phyloP scores from a whole-genome alignment of 495 filamentous ascomycete species.

The Penicillium antarcticum region DNA sequence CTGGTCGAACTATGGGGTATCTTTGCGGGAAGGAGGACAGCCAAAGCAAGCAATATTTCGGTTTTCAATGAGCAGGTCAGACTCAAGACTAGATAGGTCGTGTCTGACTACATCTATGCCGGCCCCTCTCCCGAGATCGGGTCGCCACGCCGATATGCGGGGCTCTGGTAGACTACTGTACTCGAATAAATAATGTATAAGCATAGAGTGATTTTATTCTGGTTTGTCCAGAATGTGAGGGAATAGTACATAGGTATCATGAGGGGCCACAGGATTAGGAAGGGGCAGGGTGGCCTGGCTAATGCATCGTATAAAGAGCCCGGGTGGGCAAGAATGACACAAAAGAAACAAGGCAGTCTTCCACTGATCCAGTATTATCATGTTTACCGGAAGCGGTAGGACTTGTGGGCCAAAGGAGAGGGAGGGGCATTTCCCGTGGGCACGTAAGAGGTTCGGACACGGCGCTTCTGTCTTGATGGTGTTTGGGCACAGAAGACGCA shows the following conservation, averaged over 20 bases:
- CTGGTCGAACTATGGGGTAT: background rate
- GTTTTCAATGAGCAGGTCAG: background rate
- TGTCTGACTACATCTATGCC: background rate
- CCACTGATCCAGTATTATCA: conserved; percentile 8
- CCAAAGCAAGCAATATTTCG: too few species aligned
- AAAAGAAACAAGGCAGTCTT: conserved; percentile 24
- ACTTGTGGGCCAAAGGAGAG: conserved; percentile 68
- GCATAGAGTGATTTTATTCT: conserved; percentile 9
- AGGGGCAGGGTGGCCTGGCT: conserved; percentile 18
- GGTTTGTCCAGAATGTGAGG: conserved; percentile 8
- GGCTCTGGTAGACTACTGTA: conserved; percentile 4
- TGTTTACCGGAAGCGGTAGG: conserved; percentile 44
- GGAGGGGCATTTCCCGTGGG: conserved; percentile 40
- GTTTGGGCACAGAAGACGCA: conserved; percentile 79
- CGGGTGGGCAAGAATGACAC: conserved; percentile 13
- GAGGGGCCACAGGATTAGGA: conserved; percentile 16
- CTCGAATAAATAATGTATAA: conserved; percentile 4
- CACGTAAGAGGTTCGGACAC: conserved; percentile 54
- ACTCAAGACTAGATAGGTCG: background rate
- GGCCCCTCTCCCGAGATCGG: conserved; percentile 7
- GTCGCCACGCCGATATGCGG: conserved; percentile 6
- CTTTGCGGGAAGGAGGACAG: too few species aligned
- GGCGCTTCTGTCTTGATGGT: conserved; percentile 63
- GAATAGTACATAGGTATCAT: conserved; percentile 39
- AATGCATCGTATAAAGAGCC: conserved; percentile 15